A percentile compares a stretch with the other conserved stretches of the same genome.
Evolutionary conservation across 192 early-diverging fungal species (phyloP).

Genomic region (Coemansia sp.): DNA sequence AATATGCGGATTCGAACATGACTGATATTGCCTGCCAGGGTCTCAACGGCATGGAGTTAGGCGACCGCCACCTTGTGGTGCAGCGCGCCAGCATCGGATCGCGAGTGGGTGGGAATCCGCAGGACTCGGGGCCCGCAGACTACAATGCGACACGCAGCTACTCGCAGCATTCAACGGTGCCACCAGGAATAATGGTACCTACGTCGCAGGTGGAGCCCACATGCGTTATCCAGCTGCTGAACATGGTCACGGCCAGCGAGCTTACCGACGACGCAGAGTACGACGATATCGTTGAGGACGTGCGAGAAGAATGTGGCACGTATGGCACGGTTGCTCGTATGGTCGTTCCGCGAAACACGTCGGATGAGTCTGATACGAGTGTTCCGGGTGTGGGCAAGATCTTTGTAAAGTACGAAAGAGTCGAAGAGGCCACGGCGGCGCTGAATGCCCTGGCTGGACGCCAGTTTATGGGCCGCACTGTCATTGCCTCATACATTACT

Average conservation of each 20-base stretch:
- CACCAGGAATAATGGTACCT: background rate
- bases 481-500: constrained; percentile 80
- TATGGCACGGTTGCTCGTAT: constrained; percentile 81
- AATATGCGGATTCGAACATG: constrained; percentile 82
- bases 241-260: constrained; percentile 90
- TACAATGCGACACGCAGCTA: constrained; percentile 21
- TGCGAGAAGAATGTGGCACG: constrained; percentile 83
- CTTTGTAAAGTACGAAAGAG: constrained; percentile 72
- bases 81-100: constrained; percentile 90
- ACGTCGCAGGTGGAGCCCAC: constrained; percentile 60
- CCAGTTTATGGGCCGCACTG: constrained; percentile 90
- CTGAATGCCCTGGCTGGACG: constrained; percentile 84
- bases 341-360: constrained; percentile 77
- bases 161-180: constrained; percentile 10
- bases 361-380: constrained; percentile 34
- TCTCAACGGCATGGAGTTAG: constrained; percentile 92
- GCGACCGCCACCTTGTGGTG: constrained; percentile 89
- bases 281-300: constrained; percentile 87
- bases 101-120: constrained; percentile 25
- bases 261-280: constrained; percentile 84
- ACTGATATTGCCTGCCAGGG: constrained; percentile 95
- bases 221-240: constrained; percentile 81
- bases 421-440: constrained; percentile 65
- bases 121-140: constrained; percentile 1
- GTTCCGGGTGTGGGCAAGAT: constrained; percentile 88